Evolutionary conservation across 169 alveolate species (phyloP).

Genomic region (Amoebophrya sp.): DNA sequence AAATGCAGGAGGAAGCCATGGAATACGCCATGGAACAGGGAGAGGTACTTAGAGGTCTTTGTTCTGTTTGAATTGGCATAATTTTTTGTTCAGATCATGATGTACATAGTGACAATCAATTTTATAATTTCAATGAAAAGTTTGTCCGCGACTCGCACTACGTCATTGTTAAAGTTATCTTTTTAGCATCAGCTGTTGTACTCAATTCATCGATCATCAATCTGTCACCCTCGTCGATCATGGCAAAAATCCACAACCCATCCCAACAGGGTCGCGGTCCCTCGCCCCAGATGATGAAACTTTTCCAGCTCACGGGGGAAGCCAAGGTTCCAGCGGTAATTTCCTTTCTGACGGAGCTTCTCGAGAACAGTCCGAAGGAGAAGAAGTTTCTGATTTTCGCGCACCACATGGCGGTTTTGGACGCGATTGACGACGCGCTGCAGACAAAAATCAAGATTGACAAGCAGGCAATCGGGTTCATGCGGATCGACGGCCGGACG

Average conservation of each 20-base stretch:
- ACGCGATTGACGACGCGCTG: constrained; percentile 64
- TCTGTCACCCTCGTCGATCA: too few species aligned
- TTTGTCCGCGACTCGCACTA: too few species aligned
- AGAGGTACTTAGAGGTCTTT: too few species aligned
- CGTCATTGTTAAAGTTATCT: too few species aligned
- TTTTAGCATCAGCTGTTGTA: too few species aligned
- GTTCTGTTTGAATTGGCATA: too few species aligned
- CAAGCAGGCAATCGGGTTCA: constrained; percentile 33
- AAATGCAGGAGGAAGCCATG: too few species aligned
- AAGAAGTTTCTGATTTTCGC: constrained; percentile 85
- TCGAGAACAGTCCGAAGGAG: neutral
- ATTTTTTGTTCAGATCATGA: too few species aligned
- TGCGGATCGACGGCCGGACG: constrained; percentile 90
- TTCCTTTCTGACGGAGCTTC: neutral
- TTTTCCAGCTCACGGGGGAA: neutral
- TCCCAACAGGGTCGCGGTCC: constrained; percentile 3
- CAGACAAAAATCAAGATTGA: neutral
- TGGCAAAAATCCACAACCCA: too few species aligned
- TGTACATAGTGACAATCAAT: too few species aligned
- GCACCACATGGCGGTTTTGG: constrained; percentile 82
- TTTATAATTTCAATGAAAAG: too few species aligned
- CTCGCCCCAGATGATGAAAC: neutral
- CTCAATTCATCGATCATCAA: too few species aligned
- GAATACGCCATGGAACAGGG: neutral
- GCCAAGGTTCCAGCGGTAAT: neutral